phyloP scores from a whole-genome alignment of 75 land plant genomes.

The Cunninghamia lanceolata region DNA sequence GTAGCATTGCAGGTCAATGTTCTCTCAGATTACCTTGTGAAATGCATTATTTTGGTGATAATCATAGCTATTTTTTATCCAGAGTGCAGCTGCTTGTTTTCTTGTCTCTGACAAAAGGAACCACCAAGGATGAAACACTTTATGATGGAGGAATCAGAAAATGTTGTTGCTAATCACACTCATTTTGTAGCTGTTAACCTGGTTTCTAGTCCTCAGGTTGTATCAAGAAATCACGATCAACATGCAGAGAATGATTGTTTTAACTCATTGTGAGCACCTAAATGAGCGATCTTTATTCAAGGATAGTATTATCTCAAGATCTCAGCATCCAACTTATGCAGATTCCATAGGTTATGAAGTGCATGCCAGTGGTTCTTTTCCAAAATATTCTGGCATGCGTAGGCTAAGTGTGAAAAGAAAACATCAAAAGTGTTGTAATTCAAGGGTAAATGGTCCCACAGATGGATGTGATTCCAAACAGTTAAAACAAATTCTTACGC shows the following conservation, averaged over 20 bases:
- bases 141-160: too few species aligned
- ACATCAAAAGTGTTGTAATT: not conserved
- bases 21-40: not conserved
- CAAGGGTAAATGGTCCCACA: not conserved
- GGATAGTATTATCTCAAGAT: too few species aligned
- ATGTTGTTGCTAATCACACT: too few species aligned
- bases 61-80: too few species aligned
- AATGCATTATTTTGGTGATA: too few species aligned
- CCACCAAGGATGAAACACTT: too few species aligned
- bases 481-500: too few species aligned
- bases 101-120: too few species aligned
- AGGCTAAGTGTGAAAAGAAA: not conserved
- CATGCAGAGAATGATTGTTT: not conserved
- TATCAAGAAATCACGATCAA: not conserved
- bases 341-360: not conserved
- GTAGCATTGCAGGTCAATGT: conserved; percentile 5
- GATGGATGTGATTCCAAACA: too few species aligned
- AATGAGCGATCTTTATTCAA: not conserved
- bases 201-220: not conserved
- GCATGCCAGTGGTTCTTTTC: not conserved
- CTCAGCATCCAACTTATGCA: too few species aligned
- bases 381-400: not conserved
- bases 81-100: too few species aligned
- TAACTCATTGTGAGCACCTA: not conserved
- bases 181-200: not conserved